A percentile compares a stretch with the other conserved stretches of the same genome.
These are phyloP conservation scores for Amanita fuliginea DNA, from an alignment of 768 basidiomycete genomes.

Conservation along the genomic window DNA sequence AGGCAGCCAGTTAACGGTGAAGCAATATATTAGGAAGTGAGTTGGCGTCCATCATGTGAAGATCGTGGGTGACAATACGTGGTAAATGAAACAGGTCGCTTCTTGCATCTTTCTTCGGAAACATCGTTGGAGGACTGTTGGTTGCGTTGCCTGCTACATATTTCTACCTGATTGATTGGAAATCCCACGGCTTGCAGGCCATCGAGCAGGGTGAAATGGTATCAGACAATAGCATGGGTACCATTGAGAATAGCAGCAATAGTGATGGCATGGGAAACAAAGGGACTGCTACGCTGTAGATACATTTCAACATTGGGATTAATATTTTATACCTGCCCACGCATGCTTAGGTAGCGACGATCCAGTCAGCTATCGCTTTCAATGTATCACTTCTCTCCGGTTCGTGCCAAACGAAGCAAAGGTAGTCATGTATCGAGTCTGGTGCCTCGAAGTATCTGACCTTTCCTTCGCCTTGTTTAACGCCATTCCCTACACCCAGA, in stretches of 20 bases:
- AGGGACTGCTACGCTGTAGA: background rate
- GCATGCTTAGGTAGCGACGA: slow-evolving; percentile 10
- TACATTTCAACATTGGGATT: background rate
- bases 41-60: slow-evolving; percentile 8
- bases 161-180: slow-evolving; percentile 49
- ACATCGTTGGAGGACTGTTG: slow-evolving; percentile 52
- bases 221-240: background rate
- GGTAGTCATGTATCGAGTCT: slow-evolving; percentile 45
- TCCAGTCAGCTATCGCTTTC: slow-evolving; percentile 39
- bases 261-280: background rate
- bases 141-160: slow-evolving; percentile 57
- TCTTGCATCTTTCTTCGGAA: slow-evolving; percentile 56
- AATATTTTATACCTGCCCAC: too few species aligned
- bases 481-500: slow-evolving; percentile 33
- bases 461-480: slow-evolving; percentile 25
- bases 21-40: slow-evolving; percentile 55
- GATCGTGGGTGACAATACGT: too few species aligned
- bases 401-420: slow-evolving; percentile 38
- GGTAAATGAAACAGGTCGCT: slow-evolving; percentile 27
- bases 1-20: slow-evolving; percentile 31
- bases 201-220: slow-evolving; percentile 26
- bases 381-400: slow-evolving; percentile 40
- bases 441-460: slow-evolving; percentile 37
- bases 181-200: slow-evolving; percentile 23
- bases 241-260: background rate